phyloP scores from a whole-genome alignment of 805 yeast species.

The Candida suzukii region DNA sequence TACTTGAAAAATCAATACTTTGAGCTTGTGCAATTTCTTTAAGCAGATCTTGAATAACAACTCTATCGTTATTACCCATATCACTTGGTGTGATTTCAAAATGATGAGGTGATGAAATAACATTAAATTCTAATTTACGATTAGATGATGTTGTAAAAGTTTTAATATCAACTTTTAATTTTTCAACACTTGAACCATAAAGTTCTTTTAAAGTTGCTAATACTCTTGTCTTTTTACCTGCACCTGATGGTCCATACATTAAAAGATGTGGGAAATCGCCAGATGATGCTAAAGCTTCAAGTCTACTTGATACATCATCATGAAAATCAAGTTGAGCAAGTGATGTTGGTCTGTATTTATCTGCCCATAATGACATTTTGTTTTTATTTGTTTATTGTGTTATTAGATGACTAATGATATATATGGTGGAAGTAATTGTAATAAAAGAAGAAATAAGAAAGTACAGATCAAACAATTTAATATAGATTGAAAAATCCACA shows the following conservation, averaged over 20 bases:
- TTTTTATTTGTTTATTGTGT: no score
- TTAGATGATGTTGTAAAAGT: slow-evolving; percentile 67
- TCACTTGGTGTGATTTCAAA: slow-evolving; percentile 95
- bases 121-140: slow-evolving; percentile 82
- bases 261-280: slow-evolving; percentile 92
- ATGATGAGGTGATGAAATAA: slow-evolving; percentile 87
- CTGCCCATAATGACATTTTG: slow-evolving; percentile 94
- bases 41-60: slow-evolving; percentile 87
- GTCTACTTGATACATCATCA: slow-evolving; percentile 50
- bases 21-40: slow-evolving; percentile 95
- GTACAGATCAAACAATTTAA: no score
- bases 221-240: slow-evolving; percentile 94
- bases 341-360: slow-evolving; percentile 76
- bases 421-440: no score
- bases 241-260: slow-evolving; percentile 93
- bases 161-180: slow-evolving; percentile 84
- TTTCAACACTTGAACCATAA: slow-evolving; percentile 78
- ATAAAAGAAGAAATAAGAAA: no score
- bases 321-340: slow-evolving; percentile 65
- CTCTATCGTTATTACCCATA: slow-evolving; percentile 91
- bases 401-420: no score
- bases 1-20: slow-evolving; percentile 73
- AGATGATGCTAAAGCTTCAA: slow-evolving; percentile 42
- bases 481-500: no score
- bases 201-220: slow-evolving; percentile 71